Base-by-base conservation (phyloP, 2,329 filamentous ascomycete species). In the Mycosphaerelloides madeirae region DNA sequence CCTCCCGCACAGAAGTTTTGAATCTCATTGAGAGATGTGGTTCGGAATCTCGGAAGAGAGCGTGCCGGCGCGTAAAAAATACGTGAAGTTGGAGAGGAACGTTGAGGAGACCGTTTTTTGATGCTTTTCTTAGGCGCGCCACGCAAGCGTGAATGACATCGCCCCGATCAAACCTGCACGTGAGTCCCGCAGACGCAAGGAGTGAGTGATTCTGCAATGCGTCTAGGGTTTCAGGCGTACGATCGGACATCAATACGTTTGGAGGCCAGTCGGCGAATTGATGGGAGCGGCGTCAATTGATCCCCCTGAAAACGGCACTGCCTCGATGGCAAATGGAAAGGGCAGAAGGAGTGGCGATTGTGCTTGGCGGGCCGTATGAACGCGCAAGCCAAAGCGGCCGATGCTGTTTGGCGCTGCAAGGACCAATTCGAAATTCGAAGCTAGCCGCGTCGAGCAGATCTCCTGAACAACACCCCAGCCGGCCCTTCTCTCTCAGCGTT, bases 401-500 rank as follows among this genome's bases (percentile, higher is more conserved):
- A 25, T 6, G 9, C 6, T 9, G 5, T 25, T 25, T 5, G 22
- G n/a, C n/a, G n/a, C n/a, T n/a, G n/a, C n/a, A n/a, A n/a, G n/a
- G n/a, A n/a, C n/a, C n/a, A n/a, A n/a, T n/a, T n/a, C n/a, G n/a
- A 35, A 18, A 32, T 40, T 34, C 20, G 20, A 38, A 31, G 35
- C 28, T 37, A 33, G 38, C 32, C 33, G 34, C 42, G 29, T 31
- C 43, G 22, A 5, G 22, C 22, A 25, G 22, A 25, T 48, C 48
- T 50, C 44, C 46, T 53, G 46, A 54, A 46, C 43, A 46, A 49
- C 48, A 50, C 20, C 37, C 25, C 19, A n/a, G 8, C 37, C 25
- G 18, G n/a, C n/a, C n/a, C n/a, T n/a, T n/a, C n/a, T n/a, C n/a
- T n/a, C n/a, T n/a, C n/a, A n/a, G n/a, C n/a, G n/a, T n/a, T n/a